Conservation (phyloP, 2,329 filamentous ascomycete genomes). For the Aspergillus sp. region DNA sequence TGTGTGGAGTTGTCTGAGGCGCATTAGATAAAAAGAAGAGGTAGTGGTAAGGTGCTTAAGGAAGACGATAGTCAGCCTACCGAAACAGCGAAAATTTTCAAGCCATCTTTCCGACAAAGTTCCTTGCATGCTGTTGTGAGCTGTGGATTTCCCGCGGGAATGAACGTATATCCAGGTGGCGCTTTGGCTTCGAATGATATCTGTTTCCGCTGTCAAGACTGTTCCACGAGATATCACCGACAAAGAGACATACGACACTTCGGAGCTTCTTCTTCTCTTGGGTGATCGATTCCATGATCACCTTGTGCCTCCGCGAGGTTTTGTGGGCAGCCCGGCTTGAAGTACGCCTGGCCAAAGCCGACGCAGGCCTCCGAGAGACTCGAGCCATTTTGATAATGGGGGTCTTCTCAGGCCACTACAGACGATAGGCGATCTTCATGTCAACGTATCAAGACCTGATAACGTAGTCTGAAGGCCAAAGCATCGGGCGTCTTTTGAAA, state of each 20-base stretch:
- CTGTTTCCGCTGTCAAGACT: conserved; percentile 43
- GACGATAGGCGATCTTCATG: conserved; percentile 13
- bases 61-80: conserved; percentile 43
- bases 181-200: conserved; percentile 55
- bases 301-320: conserved; percentile 51
- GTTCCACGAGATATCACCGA: conserved; percentile 4
- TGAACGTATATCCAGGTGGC: conserved; percentile 60
- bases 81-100: conserved; percentile 59
- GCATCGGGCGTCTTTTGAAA: conserved; percentile 4
- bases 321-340: conserved; percentile 32
- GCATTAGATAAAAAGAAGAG: conserved; percentile 15
- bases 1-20: conserved; percentile 49
- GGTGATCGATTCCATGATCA: conserved; percentile 57
- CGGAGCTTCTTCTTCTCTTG: conserved; percentile 61
- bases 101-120: conserved; percentile 53
- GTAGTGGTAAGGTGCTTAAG: not conserved
- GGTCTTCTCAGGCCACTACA: conserved; percentile 19
- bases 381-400: conserved; percentile 34
- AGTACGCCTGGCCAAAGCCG: conserved; percentile 32
- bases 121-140: conserved; percentile 62
- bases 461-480: not conserved
- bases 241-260: conserved; percentile 44
- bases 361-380: conserved; percentile 33
- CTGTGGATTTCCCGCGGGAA: conserved; percentile 59
- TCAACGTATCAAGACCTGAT: conserved; percentile 4